A percentile compares a stretch with the other conserved stretches of the same genome.
Conservation (phyloP, 1,139 yeast species). For the Candida sp. region DNA sequence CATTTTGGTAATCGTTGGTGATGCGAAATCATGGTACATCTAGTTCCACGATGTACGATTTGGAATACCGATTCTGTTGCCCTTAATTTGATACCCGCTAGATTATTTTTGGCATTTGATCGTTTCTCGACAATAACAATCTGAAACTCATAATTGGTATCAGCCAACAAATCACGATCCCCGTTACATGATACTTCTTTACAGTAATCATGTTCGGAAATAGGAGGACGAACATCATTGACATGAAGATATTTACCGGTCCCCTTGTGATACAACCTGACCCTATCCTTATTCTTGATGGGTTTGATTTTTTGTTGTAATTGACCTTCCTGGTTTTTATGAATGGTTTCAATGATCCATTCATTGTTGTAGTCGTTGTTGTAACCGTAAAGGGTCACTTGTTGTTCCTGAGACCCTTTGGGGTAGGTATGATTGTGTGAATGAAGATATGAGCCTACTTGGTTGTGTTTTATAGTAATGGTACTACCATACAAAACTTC, state of each 20-base stretch:
- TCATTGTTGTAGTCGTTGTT: conserved; percentile 54
- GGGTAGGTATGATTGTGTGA: conserved; percentile 57
- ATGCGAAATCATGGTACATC: conserved; percentile 64
- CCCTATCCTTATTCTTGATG: conserved; percentile 46
- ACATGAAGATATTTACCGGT: conserved; percentile 64
- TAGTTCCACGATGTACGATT: conserved; percentile 54
- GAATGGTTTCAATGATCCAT: conserved; percentile 59
- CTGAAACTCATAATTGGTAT: conserved; percentile 51
- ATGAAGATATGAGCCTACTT: conserved; percentile 63
- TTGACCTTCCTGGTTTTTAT: conserved; percentile 27
- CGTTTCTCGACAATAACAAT: conserved; percentile 31
- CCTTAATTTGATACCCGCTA: conserved; percentile 39
- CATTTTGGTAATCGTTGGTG: conserved; percentile 60
- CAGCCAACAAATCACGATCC: conserved; percentile 43
- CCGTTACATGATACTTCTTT: conserved; percentile 70
- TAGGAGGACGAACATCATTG: conserved; percentile 63
- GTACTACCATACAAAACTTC: conserved; percentile 63
- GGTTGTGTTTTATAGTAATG: conserved; percentile 63
- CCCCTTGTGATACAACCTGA: conserved; percentile 59
- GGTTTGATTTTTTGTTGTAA: conserved; percentile 27
- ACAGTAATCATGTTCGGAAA: conserved; percentile 78
- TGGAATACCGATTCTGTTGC: conserved; percentile 58
- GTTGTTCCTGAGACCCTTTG: conserved; percentile 60
- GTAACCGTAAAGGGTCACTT: conserved; percentile 59
- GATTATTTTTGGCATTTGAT: conserved; percentile 23